phyloP scores from a whole-genome alignment of 345 rosid species.

The Raphanus sativus region DNA sequence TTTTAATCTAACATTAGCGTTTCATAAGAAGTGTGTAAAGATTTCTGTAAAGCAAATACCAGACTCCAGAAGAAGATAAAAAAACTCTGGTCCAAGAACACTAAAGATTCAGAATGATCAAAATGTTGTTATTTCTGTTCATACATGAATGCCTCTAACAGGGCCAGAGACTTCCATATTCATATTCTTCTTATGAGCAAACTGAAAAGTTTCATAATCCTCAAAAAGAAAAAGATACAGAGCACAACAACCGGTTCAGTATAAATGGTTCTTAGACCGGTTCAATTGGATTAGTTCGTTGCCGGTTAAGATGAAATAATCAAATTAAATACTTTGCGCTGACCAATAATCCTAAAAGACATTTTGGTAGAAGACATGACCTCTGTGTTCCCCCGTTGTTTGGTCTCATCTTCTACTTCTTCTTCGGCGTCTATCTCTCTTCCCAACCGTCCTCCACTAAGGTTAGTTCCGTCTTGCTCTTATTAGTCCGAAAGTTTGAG shows the following conservation, averaged over 20 bases:
- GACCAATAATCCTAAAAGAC: neutral
- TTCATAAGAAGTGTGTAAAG: neutral
- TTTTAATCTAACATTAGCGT: neutral
- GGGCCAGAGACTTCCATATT: too few species aligned
- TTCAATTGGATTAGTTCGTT: neutral
- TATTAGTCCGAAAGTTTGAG: neutral
- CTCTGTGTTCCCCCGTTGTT: slow-evolving; percentile 8
- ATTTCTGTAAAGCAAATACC: too few species aligned
- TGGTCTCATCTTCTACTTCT: slow-evolving; percentile 5
- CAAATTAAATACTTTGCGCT: neutral
- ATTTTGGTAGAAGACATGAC: slow-evolving; percentile 7
- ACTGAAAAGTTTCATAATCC: too few species aligned
- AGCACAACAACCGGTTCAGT: too few species aligned
- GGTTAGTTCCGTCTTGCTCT: slow-evolving; percentile 1
- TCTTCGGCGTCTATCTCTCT: slow-evolving; percentile 21
- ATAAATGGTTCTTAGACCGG: neutral
- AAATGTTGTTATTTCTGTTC: neutral
- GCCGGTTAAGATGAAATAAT: slow-evolving; percentile 1
- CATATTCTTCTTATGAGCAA: too few species aligned
- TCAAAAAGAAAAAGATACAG: too few species aligned
- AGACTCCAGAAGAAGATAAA: neutral
- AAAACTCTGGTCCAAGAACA: too few species aligned
- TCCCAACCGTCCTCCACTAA: slow-evolving; percentile 33
- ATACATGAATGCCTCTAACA: too few species aligned
- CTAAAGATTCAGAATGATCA: too few species aligned